phyloP scores from a whole-genome alignment of 768 basidiomycete species.

The Pleurotus eryngii region DNA sequence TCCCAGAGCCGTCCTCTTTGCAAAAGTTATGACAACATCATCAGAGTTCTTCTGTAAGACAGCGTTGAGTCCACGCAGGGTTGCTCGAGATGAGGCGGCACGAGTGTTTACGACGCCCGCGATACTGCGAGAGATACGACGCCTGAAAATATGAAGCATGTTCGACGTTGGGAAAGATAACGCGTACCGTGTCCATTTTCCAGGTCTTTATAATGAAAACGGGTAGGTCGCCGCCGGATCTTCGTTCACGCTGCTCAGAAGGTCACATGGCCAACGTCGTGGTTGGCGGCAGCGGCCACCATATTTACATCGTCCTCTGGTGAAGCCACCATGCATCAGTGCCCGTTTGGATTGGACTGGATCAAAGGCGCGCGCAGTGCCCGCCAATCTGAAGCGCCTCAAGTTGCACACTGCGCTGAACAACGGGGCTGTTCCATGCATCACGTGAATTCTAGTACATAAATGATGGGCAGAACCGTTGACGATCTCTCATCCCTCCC shows the following conservation, averaged over 20 bases:
- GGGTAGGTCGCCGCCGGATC: neutral
- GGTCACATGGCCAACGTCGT: neutral
- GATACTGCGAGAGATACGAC: neutral
- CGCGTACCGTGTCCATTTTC: neutral
- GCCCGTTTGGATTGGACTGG: neutral
- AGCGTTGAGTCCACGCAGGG: constrained; percentile 44
- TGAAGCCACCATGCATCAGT: neutral
- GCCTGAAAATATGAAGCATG: neutral
- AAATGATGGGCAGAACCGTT: neutral
- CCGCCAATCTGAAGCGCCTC: neutral
- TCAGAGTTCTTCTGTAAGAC: constrained; percentile 70
- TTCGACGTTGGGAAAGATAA: neutral
- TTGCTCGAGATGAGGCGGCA: constrained; percentile 34
- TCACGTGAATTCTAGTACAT: constrained; percentile 6
- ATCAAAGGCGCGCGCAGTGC: neutral
- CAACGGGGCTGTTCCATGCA: neutral
- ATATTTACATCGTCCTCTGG: neutral
- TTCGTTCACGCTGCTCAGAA: neutral
- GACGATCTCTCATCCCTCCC: constrained; percentile 8
- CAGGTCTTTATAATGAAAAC: neutral
- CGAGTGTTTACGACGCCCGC: constrained; percentile 24
- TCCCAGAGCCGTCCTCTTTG: constrained; percentile 86
- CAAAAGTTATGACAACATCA: constrained; percentile 89
- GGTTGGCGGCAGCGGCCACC: no score
- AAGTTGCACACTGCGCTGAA: no score